Percentiles rank a stretch among this genome's conserved stretches.
Conservation (phyloP, 2,329 filamentous ascomycete genomes). For the Exophiala sp. region DNA sequence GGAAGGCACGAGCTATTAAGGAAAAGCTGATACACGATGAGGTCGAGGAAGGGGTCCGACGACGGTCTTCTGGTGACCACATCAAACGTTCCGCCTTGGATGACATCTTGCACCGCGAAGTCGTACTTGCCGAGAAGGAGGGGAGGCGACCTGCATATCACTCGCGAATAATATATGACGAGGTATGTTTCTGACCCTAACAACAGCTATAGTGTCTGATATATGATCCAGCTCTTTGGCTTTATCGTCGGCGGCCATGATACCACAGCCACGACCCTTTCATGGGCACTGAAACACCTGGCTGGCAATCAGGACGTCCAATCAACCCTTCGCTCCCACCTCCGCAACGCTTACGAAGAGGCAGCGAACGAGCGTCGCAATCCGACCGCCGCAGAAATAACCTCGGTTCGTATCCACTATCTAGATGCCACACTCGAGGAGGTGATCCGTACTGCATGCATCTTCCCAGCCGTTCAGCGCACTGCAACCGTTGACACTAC, state of each 20-base stretch:
- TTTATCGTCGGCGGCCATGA: conserved; percentile 46
- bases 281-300: conserved; percentile 42
- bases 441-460: conserved; percentile 37
- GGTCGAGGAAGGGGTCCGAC: conserved; percentile 12
- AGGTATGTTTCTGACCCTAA: conserved; percentile 28
- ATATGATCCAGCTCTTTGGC: conserved; percentile 31
- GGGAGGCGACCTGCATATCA: conserved; percentile 27
- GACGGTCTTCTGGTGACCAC: conserved; percentile 28
- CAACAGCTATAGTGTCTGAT: conserved; percentile 18
- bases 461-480: conserved; percentile 31
- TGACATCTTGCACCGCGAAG: conserved; percentile 35
- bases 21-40: conserved; percentile 26
- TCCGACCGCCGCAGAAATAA: conserved; percentile 35
- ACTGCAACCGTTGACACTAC: conserved; percentile 36
- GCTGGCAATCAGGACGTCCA: conserved; percentile 36
- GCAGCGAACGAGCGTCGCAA: conserved; percentile 21
- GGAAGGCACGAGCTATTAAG: conserved; percentile 24
- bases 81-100: conserved; percentile 36
- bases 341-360: conserved; percentile 31
- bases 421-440: conserved; percentile 48
- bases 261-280: conserved; percentile 42
- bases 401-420: conserved; percentile 35
- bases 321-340: conserved; percentile 32
- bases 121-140: conserved; percentile 35
- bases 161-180: conserved; percentile 30